These are phyloP conservation scores for Cyclotella baltica DNA, from an alignment of 108 stramenopile genomes.

Conservation along the genomic window DNA sequence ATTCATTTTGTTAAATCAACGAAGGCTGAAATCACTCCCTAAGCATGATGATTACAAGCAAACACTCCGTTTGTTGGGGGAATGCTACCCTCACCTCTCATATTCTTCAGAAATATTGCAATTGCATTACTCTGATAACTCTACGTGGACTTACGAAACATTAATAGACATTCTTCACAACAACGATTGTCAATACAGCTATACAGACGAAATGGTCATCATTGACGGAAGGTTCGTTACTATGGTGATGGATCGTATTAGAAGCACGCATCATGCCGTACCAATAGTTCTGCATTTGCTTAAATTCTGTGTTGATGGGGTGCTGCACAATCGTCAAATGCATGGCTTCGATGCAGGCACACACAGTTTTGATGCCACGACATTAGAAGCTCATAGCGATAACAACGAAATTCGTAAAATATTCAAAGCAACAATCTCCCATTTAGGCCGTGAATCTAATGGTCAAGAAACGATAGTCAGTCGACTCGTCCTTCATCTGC, in stretches of 20 bases:
- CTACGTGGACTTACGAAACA: conserved; percentile 13
- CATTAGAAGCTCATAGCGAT: conserved; percentile 15
- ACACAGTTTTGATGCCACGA: neutral
- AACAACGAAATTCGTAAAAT: conserved; percentile 38
- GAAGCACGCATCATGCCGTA: conserved; percentile 17
- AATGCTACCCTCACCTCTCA: conserved; percentile 40
- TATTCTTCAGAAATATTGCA: neutral
- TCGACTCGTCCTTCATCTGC: conserved; percentile 20
- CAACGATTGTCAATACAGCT: neutral
- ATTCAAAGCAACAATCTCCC: conserved; percentile 44
- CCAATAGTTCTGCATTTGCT: conserved; percentile 27
- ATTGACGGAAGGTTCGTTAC: conserved; percentile 47
- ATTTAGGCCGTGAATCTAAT: conserved; percentile 21
- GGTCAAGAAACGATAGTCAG: neutral
- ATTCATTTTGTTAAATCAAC: conserved; percentile 22
- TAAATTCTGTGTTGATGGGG: conserved; percentile 35
- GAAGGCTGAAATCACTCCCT: conserved; percentile 20
- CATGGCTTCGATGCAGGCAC: neutral
- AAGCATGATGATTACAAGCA: conserved; percentile 8
- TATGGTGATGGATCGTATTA: conserved; percentile 33
- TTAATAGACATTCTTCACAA: conserved; percentile 37
- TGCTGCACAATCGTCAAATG: conserved; percentile 21
- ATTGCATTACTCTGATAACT: neutral
- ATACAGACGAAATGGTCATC: neutral
- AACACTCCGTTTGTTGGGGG: conserved; percentile 33